A percentile compares a stretch with the other conserved stretches of the same genome.
phyloP scores from a whole-genome alignment of 179 eudicot genomes.

The Gypsophila paniculata region DNA sequence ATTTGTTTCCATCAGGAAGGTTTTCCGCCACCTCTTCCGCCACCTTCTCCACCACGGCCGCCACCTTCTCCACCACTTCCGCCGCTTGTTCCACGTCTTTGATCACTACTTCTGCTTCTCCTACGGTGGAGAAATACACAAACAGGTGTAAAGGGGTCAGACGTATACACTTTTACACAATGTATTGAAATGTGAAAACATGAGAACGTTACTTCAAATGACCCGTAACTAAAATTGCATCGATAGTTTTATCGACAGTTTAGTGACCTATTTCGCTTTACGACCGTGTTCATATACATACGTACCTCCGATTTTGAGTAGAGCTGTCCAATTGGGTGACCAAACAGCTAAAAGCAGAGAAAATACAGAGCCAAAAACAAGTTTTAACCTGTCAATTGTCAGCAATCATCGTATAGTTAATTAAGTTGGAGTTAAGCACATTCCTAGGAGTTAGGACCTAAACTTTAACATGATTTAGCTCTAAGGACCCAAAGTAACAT shows the following conservation, averaged over 20 bases:
- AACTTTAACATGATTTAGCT: too few relatives aligned
- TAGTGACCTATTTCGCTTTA: too few relatives aligned
- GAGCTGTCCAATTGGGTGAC: constrained; percentile 48
- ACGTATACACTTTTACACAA: background rate
- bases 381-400: constrained; percentile 38
- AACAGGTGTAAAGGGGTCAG: background rate
- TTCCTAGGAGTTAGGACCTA: too few relatives aligned
- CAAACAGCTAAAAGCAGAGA: constrained; percentile 45
- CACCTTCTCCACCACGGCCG: constrained; percentile 49
- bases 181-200: background rate
- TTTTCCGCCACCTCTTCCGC: constrained; percentile 46
- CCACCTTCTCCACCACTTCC: constrained; percentile 62
- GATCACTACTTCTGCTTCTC: constrained; percentile 46
- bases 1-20: constrained; percentile 42
- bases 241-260: too few relatives aligned
- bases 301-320: constrained; percentile 53
- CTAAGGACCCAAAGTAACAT: too few relatives aligned
- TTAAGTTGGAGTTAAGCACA: too few relatives aligned
- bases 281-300: too few relatives aligned
- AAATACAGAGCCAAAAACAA: constrained; percentile 45
- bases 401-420: background rate
- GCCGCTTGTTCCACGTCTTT: constrained; percentile 57
- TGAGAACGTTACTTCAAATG: background rate
- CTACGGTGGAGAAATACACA: constrained; percentile 20
- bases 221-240: background rate